phyloP scores from a whole-genome alignment of 2,329 filamentous ascomycete genomes.

The Lasiodiplodia gonubiensis region DNA sequence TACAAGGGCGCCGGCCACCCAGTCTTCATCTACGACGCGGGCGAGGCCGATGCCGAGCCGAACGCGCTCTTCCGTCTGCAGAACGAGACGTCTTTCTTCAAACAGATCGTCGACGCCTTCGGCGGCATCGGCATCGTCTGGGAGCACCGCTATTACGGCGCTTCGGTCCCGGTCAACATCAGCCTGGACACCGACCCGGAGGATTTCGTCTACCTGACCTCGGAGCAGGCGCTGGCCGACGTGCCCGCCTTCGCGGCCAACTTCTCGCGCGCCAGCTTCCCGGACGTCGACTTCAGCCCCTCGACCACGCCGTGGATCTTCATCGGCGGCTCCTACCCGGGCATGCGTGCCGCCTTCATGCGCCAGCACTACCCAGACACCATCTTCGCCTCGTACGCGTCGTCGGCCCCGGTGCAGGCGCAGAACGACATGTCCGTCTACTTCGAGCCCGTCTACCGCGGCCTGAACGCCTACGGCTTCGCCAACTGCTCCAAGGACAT shows the following conservation, averaged over 20 bases:
- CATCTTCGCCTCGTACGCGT: constrained; percentile 45
- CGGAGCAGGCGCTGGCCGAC: constrained; percentile 51
- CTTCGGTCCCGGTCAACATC: constrained; percentile 44
- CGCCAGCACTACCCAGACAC: constrained; percentile 47
- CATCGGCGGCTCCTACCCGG: constrained; percentile 46
- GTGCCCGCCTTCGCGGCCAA: constrained; percentile 48
- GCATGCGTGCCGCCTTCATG: constrained; percentile 48
- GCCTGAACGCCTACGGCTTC: constrained; percentile 49
- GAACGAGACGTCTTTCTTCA: constrained; percentile 22
- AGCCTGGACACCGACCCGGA: constrained; percentile 41
- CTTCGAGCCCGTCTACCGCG: constrained; percentile 56
- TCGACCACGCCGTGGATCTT: constrained; percentile 47
- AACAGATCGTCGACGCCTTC: constrained; percentile 7
- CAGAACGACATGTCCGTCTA: constrained; percentile 58
- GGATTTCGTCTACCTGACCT: constrained; percentile 45
- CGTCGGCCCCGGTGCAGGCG: constrained; percentile 52
- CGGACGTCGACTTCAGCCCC: constrained; percentile 44
- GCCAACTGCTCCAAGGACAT: constrained; percentile 58
- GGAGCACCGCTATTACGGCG: constrained; percentile 52
- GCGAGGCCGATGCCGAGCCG: constrained; percentile 41
- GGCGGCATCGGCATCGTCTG: constrained; percentile 45
- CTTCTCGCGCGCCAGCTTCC: constrained; percentile 44
- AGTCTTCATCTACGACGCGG: constrained; percentile 47
- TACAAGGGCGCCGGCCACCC: constrained; percentile 45
- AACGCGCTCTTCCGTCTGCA: not conserved